Evolutionary conservation across 805 yeast genomes (phyloP).

Genomic region (Starmerella sp.): DNA sequence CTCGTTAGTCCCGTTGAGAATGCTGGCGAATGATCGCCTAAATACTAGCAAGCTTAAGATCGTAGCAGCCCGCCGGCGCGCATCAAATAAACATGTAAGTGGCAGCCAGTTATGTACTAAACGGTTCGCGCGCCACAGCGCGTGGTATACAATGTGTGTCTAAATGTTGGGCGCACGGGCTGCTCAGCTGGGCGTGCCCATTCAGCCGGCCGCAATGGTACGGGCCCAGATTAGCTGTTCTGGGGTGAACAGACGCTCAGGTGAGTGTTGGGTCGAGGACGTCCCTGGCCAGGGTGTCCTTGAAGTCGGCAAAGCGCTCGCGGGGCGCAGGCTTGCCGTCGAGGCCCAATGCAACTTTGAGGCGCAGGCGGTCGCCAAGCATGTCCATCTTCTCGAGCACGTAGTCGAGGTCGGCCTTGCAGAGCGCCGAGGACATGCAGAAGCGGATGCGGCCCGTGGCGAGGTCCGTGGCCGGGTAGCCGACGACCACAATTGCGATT

Average conservation of each 20-base stretch:
- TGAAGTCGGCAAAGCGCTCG: slow-evolving; percentile 23
- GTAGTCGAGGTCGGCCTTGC: slow-evolving; percentile 80
- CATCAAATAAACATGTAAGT: too few species aligned
- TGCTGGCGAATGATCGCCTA: too few species aligned
- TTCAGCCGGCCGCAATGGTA: too few species aligned
- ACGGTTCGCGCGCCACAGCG: too few species aligned
- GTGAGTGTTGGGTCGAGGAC: slow-evolving; percentile 23
- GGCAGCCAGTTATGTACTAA: too few species aligned
- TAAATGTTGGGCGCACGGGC: too few species aligned
- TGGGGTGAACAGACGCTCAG: background rate
- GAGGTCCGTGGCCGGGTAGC: slow-evolving; percentile 95
- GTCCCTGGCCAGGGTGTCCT: slow-evolving; percentile 24
- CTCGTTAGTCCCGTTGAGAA: too few species aligned
- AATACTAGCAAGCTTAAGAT: too few species aligned
- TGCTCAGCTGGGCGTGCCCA: too few species aligned
- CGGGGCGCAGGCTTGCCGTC: slow-evolving; percentile 21
- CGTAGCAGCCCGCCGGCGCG: too few species aligned
- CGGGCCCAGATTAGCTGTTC: too few species aligned
- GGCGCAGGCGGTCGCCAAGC: slow-evolving; percentile 20
- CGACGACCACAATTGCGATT: slow-evolving; percentile 91
- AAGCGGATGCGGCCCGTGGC: slow-evolving; percentile 82
- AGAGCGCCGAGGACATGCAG: slow-evolving; percentile 83
- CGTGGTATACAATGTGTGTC: too few species aligned
- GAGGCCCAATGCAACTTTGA: slow-evolving; percentile 18
- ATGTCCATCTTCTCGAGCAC: slow-evolving; percentile 21